Evolutionary conservation across 768 basidiomycete genomes (phyloP).

Genomic region (Rossbeevera mucosa): DNA sequence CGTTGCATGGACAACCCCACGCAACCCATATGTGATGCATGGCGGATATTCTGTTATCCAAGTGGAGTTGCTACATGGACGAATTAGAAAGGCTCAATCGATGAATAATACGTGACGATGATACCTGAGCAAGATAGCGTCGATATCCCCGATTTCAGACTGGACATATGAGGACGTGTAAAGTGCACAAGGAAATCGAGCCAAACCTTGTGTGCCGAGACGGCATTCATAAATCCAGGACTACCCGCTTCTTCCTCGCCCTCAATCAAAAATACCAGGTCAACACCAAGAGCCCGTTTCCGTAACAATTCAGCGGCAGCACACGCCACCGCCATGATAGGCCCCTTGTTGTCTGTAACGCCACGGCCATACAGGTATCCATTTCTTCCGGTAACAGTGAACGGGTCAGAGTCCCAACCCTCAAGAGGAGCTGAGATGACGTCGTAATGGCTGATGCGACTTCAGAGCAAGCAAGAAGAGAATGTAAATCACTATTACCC

Average conservation of each 20-base stretch:
- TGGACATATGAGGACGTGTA: conserved; percentile 26
- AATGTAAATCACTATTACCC: conserved; percentile 45
- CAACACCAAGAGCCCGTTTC: conserved; percentile 70
- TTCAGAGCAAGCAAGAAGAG: not conserved
- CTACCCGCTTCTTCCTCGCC: conserved; percentile 98
- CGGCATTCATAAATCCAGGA: conserved; percentile 74
- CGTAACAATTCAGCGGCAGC: conserved; percentile 81
- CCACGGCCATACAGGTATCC: conserved; percentile 90
- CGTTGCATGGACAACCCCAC: conserved; percentile 89
- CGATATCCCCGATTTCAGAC: conserved; percentile 80
- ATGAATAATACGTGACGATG: conserved; percentile 1
- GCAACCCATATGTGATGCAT: conserved; percentile 90
- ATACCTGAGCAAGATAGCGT: conserved; percentile 85
- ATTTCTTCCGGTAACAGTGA: conserved; percentile 73
- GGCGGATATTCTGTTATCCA: conserved; percentile 94
- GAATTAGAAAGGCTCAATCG: not conserved
- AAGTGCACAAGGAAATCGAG: not conserved
- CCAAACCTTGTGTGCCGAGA: conserved; percentile 66
- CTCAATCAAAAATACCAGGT: conserved; percentile 88
- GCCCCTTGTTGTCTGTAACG: conserved; percentile 93
- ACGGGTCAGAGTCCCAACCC: conserved; percentile 84
- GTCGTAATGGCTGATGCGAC: conserved; percentile 76
- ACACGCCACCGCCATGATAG: conserved; percentile 85
- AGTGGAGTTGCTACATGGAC: conserved; percentile 73
- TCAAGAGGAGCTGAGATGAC: conserved; percentile 77